Evolutionary conservation across 352 stramenopile genomes (phyloP).

Genomic region (Globisporangium spiculum): DNA sequence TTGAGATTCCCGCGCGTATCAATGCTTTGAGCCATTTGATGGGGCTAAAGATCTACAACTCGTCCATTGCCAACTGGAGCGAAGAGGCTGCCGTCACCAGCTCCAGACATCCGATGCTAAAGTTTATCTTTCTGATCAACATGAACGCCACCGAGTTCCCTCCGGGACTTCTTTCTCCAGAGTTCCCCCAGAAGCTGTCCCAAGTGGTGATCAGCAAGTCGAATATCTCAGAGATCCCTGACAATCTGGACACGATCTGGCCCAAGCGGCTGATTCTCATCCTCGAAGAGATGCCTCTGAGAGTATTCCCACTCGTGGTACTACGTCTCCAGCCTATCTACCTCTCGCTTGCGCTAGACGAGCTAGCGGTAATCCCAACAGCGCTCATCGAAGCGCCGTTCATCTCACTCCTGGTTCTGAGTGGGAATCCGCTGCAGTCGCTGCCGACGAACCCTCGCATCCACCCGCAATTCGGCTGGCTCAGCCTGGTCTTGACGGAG

Average conservation of each 20-base stretch:
- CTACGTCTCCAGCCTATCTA: not conserved
- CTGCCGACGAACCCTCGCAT: not conserved
- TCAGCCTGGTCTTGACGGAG: not conserved
- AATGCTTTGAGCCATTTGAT: not conserved
- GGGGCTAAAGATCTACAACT: constrained; percentile 26
- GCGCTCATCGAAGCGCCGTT: not conserved
- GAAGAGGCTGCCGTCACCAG: constrained; percentile 16
- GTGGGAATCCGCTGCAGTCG: constrained; percentile 15
- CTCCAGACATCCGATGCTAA: constrained; percentile 10
- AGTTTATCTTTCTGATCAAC: constrained; percentile 14
- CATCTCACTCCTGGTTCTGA: constrained; percentile 7
- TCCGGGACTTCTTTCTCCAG: not conserved
- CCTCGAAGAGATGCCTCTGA: constrained; percentile 6
- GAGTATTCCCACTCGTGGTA: not conserved
- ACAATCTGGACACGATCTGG: constrained; percentile 12
- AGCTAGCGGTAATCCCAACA: not conserved
- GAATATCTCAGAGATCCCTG: constrained; percentile 7
- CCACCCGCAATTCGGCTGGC: constrained; percentile 1
- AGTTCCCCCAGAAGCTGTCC: constrained; percentile 16
- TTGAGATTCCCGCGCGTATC: constrained; percentile 11
- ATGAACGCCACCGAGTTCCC: constrained; percentile 13
- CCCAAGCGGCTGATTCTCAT: not conserved
- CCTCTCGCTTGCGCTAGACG: constrained; percentile 11
- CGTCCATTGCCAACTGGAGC: constrained; percentile 12
- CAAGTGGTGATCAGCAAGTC: constrained; percentile 11